Evolutionary conservation across 371 early-diverging fungal species (phyloP), one percentile per base, ranked within the genome.

Genomic region (Choanephora cucurbitarum): DNA sequence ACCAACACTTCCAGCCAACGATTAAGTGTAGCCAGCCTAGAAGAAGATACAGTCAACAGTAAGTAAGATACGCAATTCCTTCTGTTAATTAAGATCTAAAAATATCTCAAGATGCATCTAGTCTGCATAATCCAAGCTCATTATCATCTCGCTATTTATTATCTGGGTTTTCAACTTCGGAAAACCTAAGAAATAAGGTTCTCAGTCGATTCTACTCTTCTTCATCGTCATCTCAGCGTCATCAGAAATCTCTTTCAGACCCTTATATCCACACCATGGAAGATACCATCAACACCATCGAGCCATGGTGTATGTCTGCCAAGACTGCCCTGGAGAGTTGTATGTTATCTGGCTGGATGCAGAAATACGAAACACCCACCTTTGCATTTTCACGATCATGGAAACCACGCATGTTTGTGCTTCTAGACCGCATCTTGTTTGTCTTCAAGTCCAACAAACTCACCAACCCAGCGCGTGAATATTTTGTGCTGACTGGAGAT

Each of bases 401-500:
- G 78, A 77, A 77, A 53, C 63, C 66, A 22, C 57, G 75, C 39
- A 56, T 60, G 17, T 50, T 68, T 23, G 57, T 70, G 7, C 57
- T 77, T 7, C 60, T 64, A 10, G 71, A 74, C 47, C 54, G 58
- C 15, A 64, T 62, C 9, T 64, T 77, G 15, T 70, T 64, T 23
- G 45, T 66, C 15, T 77, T 70, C 54, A 77, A 74, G 59, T 58
- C 69, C 6, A 39, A 54, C 28, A 77, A 77, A 54, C 31, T 70
- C 11, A 72, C 70, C 4, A 47, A 40, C 7, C 69, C 73, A 13
- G 63, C 65, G 3, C 67, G 59, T 31, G 78, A 77, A n/a, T 69
- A 74, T 21, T 74, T 77, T 57, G 33, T 64, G 10, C 47, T 77
- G 19, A 72, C 78, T 2, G 64, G 66, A 17, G 74, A 77, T 39